phyloP scores from a whole-genome alignment of 2,329 filamentous ascomycete genomes.

The Aspergillus niger region DNA sequence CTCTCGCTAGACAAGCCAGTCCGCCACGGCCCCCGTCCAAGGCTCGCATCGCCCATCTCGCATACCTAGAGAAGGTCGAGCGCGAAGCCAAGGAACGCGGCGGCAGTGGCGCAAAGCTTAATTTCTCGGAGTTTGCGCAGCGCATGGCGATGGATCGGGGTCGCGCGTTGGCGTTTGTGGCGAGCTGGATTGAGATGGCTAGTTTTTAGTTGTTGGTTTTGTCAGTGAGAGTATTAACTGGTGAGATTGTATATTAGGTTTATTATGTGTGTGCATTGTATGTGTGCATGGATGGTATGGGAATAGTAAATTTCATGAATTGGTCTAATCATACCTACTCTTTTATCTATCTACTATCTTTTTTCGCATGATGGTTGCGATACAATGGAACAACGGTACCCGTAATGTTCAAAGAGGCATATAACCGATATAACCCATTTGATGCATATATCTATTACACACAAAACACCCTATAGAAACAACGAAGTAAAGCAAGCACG shows the following conservation, averaged over 20 bases:
- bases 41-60: conserved; percentile 49
- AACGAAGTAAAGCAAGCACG: not conserved
- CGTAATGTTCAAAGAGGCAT: no score
- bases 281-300: not conserved
- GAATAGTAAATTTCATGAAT: not conserved
- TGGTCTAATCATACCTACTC: no score
- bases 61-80: conserved; percentile 64
- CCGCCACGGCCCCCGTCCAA: conserved; percentile 23
- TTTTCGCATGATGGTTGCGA: not conserved
- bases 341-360: not conserved
- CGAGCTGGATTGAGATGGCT: conserved; percentile 83
- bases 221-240: not conserved
- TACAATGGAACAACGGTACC: not conserved
- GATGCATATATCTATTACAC: not conserved
- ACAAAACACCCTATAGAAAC: not conserved
- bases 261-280: not conserved
- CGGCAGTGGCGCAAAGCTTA: conserved; percentile 74
- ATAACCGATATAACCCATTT: not conserved
- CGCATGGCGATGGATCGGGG: conserved; percentile 71
- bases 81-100: conserved; percentile 68
- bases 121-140: conserved; percentile 75
- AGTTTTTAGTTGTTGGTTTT: conserved; percentile 49
- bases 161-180: conserved; percentile 74
- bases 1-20: conserved; percentile 18
- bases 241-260: not conserved